Evolutionary conservation across 2,329 filamentous ascomycete genomes (phyloP), one percentile per base, ranked within the genome.

Genomic region (Fusarium robinianum): DNA sequence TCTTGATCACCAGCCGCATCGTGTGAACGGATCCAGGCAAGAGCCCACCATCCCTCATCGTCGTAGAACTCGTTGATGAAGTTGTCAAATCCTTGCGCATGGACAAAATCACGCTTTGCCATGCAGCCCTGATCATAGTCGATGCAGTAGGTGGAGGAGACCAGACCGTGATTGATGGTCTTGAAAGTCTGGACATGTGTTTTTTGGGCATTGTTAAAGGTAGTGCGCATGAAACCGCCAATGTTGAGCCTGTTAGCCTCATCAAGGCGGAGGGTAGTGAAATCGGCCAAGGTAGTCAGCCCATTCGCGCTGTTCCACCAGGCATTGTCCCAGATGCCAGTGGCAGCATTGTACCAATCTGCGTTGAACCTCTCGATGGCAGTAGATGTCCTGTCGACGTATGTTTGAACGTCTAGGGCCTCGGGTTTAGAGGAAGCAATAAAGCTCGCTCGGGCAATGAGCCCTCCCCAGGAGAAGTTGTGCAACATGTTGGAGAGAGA

Each of bases 291-390:
- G 3, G 75, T 76, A 0, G 83, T 86, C 46, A 89, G 69, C 44
- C 76, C 75, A 60, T 88, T 89, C 30, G 79, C 86, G 39, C 78
- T 77, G 60, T 88, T 87, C 86, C 86, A 90, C 86, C 86, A 90
- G 6, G 77, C 75, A 0, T 77, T 76, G 41, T 80, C 67, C 82
- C 83, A 89, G 9, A 87, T 69, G 4, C 86, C 85, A 2, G 74
- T 81, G 5, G 62, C 59, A 3, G 66, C 44, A 58, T 84, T 77
- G 63, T 88, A 88, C 77, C 80, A 88, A 11, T 65, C 53, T 3
- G 54, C 47, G 55, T 86, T 81, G 2, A 87, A 71, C 5, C 72
- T 62, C 23, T 67, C 52, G 26, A 72, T 68, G 5, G 68, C 67
- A 11, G 54, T 40, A 4, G 60, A 55, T 4, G 72, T 57, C 38